A percentile compares a stretch with the other conserved stretches of the same genome.
Conservation (phyloP, 1,284 basidiomycete genomes). For the Boletus holoroseus region DNA sequence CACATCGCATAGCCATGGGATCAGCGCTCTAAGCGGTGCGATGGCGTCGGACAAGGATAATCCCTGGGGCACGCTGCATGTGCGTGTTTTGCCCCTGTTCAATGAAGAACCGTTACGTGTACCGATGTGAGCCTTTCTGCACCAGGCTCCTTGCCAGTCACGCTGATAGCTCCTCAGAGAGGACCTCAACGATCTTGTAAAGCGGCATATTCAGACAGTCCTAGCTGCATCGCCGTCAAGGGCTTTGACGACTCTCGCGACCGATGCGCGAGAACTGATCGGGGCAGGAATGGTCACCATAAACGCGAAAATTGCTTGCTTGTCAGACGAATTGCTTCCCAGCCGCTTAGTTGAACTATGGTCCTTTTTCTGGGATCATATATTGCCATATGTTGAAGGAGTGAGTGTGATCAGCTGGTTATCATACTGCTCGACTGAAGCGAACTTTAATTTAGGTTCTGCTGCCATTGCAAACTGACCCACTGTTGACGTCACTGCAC, state of each 20-base stretch:
- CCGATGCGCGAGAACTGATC: constrained; percentile 80
- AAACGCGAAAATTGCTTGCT: constrained; percentile 71
- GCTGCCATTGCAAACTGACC: constrained; percentile 71
- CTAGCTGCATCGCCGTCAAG: constrained; percentile 61
- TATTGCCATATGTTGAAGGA: constrained; percentile 85
- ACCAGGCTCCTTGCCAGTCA: not conserved
- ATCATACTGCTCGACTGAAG: constrained; percentile 1
- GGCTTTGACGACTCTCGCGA: constrained; percentile 63
- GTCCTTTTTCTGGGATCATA: constrained; percentile 92
- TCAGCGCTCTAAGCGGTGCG: constrained; percentile 17
- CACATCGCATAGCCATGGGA: constrained; percentile 22
- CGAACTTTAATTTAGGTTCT: constrained; percentile 47
- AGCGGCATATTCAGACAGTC: constrained; percentile 67
- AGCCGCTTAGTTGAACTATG: constrained; percentile 81
- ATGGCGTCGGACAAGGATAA: constrained; percentile 39
- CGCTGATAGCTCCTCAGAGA: constrained; percentile 49
- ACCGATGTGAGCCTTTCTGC: constrained; percentile 64
- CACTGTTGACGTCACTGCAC: constrained; percentile 59
- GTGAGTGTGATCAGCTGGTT: constrained; percentile 40
- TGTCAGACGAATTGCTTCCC: constrained; percentile 73
- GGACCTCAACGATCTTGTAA: constrained; percentile 80
- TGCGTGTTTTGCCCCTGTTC: constrained; percentile 85
- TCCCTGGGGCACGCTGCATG: constrained; percentile 79
- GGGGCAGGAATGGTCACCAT: constrained; percentile 88
- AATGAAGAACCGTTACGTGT: constrained; percentile 86